phyloP scores from a whole-genome alignment of 176 grass and related monocot genomes.

The Carex cristatella region DNA sequence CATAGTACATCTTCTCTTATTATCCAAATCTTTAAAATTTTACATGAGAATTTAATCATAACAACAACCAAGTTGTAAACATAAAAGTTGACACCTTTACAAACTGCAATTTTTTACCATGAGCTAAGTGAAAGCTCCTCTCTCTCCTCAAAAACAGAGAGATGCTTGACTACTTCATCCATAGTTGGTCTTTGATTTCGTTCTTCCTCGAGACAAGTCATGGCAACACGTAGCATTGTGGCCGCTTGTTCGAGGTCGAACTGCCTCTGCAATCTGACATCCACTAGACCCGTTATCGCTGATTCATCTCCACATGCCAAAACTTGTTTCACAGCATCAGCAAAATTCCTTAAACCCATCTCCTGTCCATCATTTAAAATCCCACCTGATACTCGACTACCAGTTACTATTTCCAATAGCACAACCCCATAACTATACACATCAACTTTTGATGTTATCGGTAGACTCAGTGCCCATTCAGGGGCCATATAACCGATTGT shows the following conservation, averaged over 20 bases:
- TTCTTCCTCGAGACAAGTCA: slow-evolving; percentile 47
- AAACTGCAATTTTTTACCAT: background rate
- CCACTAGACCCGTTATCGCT: slow-evolving; percentile 33
- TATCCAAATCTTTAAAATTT: no score
- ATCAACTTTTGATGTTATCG: slow-evolving; percentile 60
- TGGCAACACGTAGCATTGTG: slow-evolving; percentile 29
- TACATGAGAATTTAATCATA: background rate
- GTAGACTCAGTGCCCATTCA: slow-evolving; percentile 61
- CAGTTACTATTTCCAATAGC: slow-evolving; percentile 50
- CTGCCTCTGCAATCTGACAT: slow-evolving; percentile 35
- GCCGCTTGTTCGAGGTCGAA: slow-evolving; percentile 39
- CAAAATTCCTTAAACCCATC: slow-evolving; percentile 21
- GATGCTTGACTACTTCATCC: slow-evolving; percentile 38
- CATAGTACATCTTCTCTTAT: no score
- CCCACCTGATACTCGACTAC: slow-evolving; percentile 37
- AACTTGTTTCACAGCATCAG: slow-evolving; percentile 29
- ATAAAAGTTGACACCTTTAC: background rate
- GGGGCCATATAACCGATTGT: slow-evolving; percentile 87
- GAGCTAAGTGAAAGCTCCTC: background rate
- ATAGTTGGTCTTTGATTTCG: slow-evolving; percentile 46
- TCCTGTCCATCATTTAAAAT: slow-evolving; percentile 27
- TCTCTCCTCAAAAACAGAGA: slow-evolving; percentile 37
- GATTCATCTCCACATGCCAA: slow-evolving; percentile 23
- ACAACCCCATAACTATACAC: slow-evolving; percentile 57
- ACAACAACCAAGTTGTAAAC: background rate